Conservation (phyloP, 1,139 yeast genomes). For the Petasospora rhodanensis region DNA sequence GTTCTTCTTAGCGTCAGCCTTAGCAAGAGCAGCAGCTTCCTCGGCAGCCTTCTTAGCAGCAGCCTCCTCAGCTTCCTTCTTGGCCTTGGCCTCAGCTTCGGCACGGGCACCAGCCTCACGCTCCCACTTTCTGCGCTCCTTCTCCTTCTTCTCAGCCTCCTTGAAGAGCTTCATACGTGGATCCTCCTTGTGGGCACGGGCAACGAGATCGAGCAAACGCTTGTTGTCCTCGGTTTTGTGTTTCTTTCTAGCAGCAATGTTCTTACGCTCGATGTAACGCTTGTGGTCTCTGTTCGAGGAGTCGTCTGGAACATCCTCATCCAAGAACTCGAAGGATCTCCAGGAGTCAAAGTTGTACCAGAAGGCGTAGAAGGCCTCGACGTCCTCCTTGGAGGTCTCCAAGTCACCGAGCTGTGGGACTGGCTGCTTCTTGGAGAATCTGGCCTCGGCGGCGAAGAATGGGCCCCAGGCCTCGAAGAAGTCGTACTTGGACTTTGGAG, state of each 20-base stretch:
- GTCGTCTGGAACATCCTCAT: conserved; percentile 99
- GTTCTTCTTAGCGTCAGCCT: conserved; percentile 76
- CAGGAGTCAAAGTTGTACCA: conserved; percentile 97
- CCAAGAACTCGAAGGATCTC: conserved; percentile 97
- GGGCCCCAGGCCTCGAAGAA: conserved; percentile 93
- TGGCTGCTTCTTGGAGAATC: conserved; percentile 89
- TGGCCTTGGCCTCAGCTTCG: conserved; percentile 85
- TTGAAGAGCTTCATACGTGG: conserved; percentile 93
- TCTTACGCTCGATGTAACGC: conserved; percentile 97
- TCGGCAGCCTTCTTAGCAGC: conserved; percentile 76
- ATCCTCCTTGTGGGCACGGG: conserved; percentile 83
- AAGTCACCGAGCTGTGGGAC: conserved; percentile 76
- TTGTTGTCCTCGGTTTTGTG: conserved; percentile 97
- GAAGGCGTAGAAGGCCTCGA: conserved; percentile 83
- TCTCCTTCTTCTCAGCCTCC: conserved; percentile 91
- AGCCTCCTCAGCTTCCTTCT: conserved; percentile 83
- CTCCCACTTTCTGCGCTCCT: conserved; percentile 96
- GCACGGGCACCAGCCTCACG: conserved; percentile 96
- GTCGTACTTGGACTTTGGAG: conserved; percentile 58
- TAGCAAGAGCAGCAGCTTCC: conserved; percentile 53
- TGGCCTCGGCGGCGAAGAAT: conserved; percentile 82
- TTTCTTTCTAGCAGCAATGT: conserved; percentile 94
- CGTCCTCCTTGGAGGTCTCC: conserved; percentile 71
- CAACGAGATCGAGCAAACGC: conserved; percentile 80
- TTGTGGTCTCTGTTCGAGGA: conserved; percentile 98